Base-by-base conservation (phyloP, 129 eudicot genomes). In the Arctium lappa region DNA sequence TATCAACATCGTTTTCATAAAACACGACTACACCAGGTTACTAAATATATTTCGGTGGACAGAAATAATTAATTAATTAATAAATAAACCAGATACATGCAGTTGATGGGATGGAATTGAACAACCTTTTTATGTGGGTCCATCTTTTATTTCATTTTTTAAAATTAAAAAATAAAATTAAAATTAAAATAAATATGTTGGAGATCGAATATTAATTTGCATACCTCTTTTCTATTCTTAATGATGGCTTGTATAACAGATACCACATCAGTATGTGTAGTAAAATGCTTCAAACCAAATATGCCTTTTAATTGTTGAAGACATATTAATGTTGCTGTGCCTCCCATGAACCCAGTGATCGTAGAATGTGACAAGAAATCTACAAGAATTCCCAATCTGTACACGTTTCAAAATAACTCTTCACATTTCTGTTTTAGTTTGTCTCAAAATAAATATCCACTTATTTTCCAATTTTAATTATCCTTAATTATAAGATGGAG, bases 291-390 rank as follows among this genome's bases (percentile, higher is more conserved):
- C 82, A 96, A 34, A 30, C 98, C 99, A n/a, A 96, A 89, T 73
- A 96, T 44, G 16, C 98, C 93, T 79, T 91, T 96, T 73, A 96
- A 15, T 78, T 96, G 98, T 85, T 96, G 99, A 66, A 96, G 88
- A 81, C 85, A 75, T 0, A 96, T 93, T 5, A 96, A 75, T 13
- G 88, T 74, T 8, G 99, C 99, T 13, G 99, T 90, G 50, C 99
- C 99, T 78, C 97, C 98, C 98, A 93, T 96, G 90, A 96, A 96
- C 34, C 99, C 99, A 0, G 81, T 78, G 2, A 96, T 96, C 0
- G 98, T 93, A 6, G 99, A 90, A 86, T 96, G 99, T 53, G 99
- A 91, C 22, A 96, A 76, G 84, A 96, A 93, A 86, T 96, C 99
- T 1, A 96, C 94, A 87, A 96, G 68, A 10, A 96, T 91, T 37